Percentiles rank a stretch among this genome's conserved stretches.
Evolutionary conservation across 2,329 filamentous ascomycete genomes (phyloP).

Genomic region (Intubia oerlemansii): DNA sequence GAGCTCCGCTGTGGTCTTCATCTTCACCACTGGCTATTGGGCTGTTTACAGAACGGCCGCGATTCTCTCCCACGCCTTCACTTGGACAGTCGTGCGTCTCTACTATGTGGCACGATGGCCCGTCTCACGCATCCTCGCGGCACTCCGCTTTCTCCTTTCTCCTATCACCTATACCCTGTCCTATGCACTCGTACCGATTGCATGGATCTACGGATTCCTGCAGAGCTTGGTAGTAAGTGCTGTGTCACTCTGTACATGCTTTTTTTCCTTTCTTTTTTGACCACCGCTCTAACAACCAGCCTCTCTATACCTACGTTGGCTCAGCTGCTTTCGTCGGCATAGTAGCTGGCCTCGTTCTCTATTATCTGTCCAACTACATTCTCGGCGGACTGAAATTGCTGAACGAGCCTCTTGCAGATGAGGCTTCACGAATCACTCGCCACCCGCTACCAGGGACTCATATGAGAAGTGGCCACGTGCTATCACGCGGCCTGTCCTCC

Average conservation of each 20-base stretch:
- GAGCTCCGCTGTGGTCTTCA: no score
- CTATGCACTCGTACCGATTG: constrained; percentile 8
- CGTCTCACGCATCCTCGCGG: constrained; percentile 7
- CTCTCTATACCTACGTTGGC: constrained; percentile 29
- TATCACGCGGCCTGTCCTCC: no score
- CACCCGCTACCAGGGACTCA: no score
- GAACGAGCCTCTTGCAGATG: no score
- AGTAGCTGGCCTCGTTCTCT: constrained; percentile 35
- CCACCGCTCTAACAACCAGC: constrained; percentile 12
- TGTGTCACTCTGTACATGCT: background rate
- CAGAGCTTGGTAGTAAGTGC: constrained; percentile 14
- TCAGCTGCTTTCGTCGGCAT: constrained; percentile 48
- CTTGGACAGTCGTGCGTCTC: background rate
- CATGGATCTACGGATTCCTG: constrained; percentile 14
- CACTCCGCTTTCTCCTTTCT: constrained; percentile 15
- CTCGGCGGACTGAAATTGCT: no score
- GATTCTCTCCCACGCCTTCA: background rate
- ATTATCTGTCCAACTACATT: constrained; percentile 32
- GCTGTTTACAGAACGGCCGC: no score
- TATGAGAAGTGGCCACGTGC: no score
- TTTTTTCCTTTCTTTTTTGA: background rate
- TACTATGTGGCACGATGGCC: constrained; percentile 5
- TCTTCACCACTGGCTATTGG: no score
- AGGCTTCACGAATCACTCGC: no score
- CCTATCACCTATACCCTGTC: constrained; percentile 16